A percentile compares a stretch with the other conserved stretches of the same genome.
These are phyloP conservation scores for Sarcodon aspratus DNA, from an alignment of 768 basidiomycete genomes.

Conservation along the genomic window DNA sequence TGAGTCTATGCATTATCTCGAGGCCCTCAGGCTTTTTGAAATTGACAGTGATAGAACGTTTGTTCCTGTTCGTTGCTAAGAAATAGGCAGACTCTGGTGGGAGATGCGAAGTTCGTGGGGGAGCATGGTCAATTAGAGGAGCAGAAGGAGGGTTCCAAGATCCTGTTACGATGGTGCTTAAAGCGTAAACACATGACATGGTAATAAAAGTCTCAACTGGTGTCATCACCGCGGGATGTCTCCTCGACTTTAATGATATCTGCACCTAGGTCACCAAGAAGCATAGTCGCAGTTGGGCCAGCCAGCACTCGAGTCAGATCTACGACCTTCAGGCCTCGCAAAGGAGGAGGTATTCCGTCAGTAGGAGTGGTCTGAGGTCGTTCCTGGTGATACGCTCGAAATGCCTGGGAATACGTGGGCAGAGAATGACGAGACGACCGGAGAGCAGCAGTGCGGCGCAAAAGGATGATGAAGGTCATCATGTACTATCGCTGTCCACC, in stretches of 20 bases:
- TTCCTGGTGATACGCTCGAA: too few species aligned
- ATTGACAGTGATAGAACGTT: slow-evolving; percentile 82
- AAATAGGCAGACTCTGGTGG: slow-evolving; percentile 93
- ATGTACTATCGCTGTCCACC: too few species aligned
- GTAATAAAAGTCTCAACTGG: slow-evolving; percentile 36
- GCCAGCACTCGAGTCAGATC: slow-evolving; percentile 87
- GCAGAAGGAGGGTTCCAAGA: slow-evolving; percentile 52
- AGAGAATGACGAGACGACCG: too few species aligned
- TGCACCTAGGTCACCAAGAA: slow-evolving; percentile 82
- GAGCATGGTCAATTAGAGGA: slow-evolving; percentile 26
- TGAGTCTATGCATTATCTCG: slow-evolving; percentile 59
- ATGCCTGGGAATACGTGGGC: too few species aligned
- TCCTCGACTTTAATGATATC: slow-evolving; percentile 93
- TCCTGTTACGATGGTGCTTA: slow-evolving; percentile 25
- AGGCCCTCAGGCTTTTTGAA: slow-evolving; percentile 74
- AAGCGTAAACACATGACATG: slow-evolving; percentile 4
- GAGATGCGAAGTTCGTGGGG: slow-evolving; percentile 45
- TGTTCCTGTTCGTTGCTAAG: slow-evolving; percentile 79
- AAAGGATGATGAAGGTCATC: too few species aligned
- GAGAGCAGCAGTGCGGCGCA: too few species aligned
- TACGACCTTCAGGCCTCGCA: slow-evolving; percentile 72
- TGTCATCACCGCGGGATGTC: slow-evolving; percentile 76
- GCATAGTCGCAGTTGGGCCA: slow-evolving; percentile 89
- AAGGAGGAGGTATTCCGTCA: slow-evolving; percentile 60
- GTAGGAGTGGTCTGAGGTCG: not conserved